Percentiles rank a stretch among this genome's conserved stretches.
phyloP scores from a whole-genome alignment of 1,139 yeast genomes.

The Pichia sp. region DNA sequence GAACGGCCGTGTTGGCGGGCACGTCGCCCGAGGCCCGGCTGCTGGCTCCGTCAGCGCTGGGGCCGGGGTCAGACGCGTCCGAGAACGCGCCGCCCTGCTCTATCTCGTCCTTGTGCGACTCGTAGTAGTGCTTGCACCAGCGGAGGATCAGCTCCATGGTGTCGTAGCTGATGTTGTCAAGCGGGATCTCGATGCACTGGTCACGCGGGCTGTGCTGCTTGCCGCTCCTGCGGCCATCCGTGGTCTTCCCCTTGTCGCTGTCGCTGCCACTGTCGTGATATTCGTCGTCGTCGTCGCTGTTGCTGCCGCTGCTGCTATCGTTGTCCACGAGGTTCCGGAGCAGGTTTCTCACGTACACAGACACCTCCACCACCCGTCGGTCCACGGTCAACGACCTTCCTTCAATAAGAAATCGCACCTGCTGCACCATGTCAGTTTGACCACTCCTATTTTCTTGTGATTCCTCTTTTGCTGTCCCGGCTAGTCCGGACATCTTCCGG shows the following conservation, averaged over 20 bases:
- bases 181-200: constrained; percentile 69
- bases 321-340: constrained; percentile 61
- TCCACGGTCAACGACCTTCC: constrained; percentile 47
- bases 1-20: not conserved
- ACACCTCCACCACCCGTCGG: constrained; percentile 75
- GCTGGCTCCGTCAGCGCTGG: constrained; percentile 25
- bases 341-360: constrained; percentile 79
- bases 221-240: too few relatives aligned
- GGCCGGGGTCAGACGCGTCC: not conserved
- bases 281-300: not conserved
- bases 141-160: constrained; percentile 85
- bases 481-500: too few relatives aligned
- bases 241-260: constrained; percentile 14
- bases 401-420: constrained; percentile 21
- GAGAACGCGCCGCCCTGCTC: not conserved
- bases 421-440: constrained; percentile 1
- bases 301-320: not conserved
- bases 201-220: too few relatives aligned
- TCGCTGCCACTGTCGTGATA: constrained; percentile 20
- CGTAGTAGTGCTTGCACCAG: constrained; percentile 83
- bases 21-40: not conserved
- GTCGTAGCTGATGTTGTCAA: constrained; percentile 74
- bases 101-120: constrained; percentile 39
- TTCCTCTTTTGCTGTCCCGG: not conserved
- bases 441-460: not conserved